Conservation (phyloP, 2,329 filamentous ascomycete genomes). For the Xylaria sp. region DNA sequence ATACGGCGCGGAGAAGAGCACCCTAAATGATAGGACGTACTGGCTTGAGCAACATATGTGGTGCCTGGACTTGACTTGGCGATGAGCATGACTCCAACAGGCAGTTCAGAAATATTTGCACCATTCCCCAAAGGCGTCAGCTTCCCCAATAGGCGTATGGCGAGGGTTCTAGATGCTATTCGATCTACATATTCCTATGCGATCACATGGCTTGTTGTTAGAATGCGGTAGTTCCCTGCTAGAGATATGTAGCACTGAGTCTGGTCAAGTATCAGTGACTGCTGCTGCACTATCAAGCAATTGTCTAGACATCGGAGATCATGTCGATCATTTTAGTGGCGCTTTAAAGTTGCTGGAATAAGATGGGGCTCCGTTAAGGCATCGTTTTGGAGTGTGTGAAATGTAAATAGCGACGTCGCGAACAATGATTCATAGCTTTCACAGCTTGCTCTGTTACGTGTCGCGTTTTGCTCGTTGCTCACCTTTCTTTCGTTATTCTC, state of each 20-base stretch:
- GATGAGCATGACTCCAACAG: conserved; percentile 30
- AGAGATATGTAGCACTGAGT: conserved; percentile 27
- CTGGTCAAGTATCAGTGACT: conserved; percentile 2
- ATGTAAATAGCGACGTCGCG: neutral
- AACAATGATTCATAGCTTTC: neutral
- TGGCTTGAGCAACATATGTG: conserved; percentile 6
- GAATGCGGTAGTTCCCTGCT: conserved; percentile 36
- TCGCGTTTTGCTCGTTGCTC: too few relatives aligned
- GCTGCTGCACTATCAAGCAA: neutral
- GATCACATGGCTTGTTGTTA: conserved; percentile 21
- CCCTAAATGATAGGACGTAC: conserved; percentile 4
- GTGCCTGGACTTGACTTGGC: conserved; percentile 26
- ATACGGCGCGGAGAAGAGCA: conserved; percentile 6
- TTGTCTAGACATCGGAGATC: neutral
- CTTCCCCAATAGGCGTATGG: conserved; percentile 28
- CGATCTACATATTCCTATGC: conserved; percentile 8
- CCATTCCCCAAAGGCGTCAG: conserved; percentile 10
- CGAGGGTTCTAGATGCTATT: conserved; percentile 3
- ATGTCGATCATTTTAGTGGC: neutral
- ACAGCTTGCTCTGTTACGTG: neutral
- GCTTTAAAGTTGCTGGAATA: neutral
- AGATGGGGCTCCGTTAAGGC: neutral
- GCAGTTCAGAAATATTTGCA: conserved; percentile 23
- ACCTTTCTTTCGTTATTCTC: neutral
- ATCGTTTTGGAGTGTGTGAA: neutral